Base-by-base conservation (phyloP, 2,329 filamentous ascomycete species). In the Apiospora malaysiana region DNA sequence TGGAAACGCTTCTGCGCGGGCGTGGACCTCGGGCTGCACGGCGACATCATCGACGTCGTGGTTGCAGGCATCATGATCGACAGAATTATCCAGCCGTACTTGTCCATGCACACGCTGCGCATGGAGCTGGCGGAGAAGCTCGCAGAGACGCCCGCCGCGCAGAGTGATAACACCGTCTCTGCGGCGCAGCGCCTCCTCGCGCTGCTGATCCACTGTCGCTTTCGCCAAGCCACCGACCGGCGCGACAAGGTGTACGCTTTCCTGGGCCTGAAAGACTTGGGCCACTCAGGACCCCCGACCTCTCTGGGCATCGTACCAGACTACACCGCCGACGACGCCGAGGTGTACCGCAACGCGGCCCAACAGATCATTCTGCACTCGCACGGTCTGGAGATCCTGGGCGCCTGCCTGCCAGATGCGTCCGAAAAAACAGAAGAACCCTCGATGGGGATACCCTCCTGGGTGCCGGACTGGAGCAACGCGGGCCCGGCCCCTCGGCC, bases 1-100 rank as follows among this genome's bases (percentile, higher is more conserved):
- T 73, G 72, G 70, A 66, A 67, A 21, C 67, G 47, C 14, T 69
- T 73, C 40, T 69, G 70, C 32, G 16, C n/a, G 14, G 72, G 68
- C 10, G 68, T 69, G 14, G 67, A 72, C 43, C 47, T 70, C 27
- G 72, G 72, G 27, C 66, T 72, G 6, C 37, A 46, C 25, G 42
- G 68, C 21, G 69, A 59, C 56, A 71, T 73, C 43, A 72, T 71
- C 70, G 49, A 59, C 14, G 67, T 68, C 46, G 10, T 68, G 6
- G 37, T 23, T 7, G 25, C 66, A 9, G 72, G 72, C 18, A 10
- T 68, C 3, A 32, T 40, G 45, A 25, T 67, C 14, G 66, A 59
- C 66, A 21, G 23, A 1, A 49, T 47, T 46, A 47, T 68, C 18
- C 21, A 18, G 45, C 69, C 69, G 18, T 70, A 70, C 47, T 37